These are phyloP conservation scores for Cadophora sp. DNA, from an alignment of 2,329 filamentous ascomycete genomes.

Conservation along the genomic window DNA sequence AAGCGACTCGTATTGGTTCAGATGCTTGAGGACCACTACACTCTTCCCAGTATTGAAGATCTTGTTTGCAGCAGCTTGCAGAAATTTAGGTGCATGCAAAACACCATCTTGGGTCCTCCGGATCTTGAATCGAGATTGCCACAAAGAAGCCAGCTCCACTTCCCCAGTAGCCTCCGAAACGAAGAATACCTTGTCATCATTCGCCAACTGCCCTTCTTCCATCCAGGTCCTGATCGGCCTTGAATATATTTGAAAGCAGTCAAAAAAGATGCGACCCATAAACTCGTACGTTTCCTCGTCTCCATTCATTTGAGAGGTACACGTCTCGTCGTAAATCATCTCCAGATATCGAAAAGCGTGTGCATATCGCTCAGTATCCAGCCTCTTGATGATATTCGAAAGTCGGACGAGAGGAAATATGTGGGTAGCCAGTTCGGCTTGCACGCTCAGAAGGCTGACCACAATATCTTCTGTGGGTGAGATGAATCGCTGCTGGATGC, in stretches of 20 bases:
- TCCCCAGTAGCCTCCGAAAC: conserved; percentile 65
- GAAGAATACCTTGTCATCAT: conserved; percentile 77
- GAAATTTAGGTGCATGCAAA: conserved; percentile 75
- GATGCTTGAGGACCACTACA: conserved; percentile 79
- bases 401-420: conserved; percentile 65
- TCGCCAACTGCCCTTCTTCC: conserved; percentile 73
- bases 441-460: conserved; percentile 71
- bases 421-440: conserved; percentile 60
- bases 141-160: conserved; percentile 69
- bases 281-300: conserved; percentile 66
- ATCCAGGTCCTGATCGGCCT: conserved; percentile 85
- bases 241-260: conserved; percentile 83
- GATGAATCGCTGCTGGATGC: conserved; percentile 66
- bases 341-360: conserved; percentile 77
- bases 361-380: conserved; percentile 52
- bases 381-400: conserved; percentile 64
- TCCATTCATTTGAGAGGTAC: conserved; percentile 72
- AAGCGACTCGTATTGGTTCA: conserved; percentile 60
- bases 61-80: conserved; percentile 70
- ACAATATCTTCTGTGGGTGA: conserved; percentile 58
- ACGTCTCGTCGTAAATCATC: conserved; percentile 74
- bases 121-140: conserved; percentile 77
- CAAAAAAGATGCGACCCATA: conserved; percentile 75
- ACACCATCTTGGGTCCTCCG: conserved; percentile 64
- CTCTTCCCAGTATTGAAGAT: conserved; percentile 92